Base-by-base conservation (phyloP, 2,329 filamentous ascomycete species). In the Exophiala sp. region DNA sequence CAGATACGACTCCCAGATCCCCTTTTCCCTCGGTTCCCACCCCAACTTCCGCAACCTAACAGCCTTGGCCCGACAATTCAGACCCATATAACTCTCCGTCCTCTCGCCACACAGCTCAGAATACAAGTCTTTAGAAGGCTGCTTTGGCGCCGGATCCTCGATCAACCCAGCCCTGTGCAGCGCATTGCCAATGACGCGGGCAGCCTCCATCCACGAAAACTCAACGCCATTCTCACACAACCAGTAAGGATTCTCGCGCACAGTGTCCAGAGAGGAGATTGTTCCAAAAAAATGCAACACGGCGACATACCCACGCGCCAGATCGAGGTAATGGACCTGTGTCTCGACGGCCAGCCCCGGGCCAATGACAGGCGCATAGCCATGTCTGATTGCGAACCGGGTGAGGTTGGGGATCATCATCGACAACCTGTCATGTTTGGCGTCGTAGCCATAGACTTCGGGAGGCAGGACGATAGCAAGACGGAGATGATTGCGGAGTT, bases 341-440 rank as follows among this genome's bases (percentile, higher is more conserved):
- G 65, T 67, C 63, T 68, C 65, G 7, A 76, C 65, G 0, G 66
- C 54, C 6, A 66, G 54, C 1, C 74, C 74, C 8, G 66, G 63
- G 1, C 73, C 74, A 1, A 74, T 63, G 46, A 73, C 64, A 1
- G 70, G 70, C 0, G 70, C 66, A 48, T 66, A 74, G 11, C 71
- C 72, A 54, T 75, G 68, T 58, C 74, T 75, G 39, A 76, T 53
- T 0, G 73, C 72, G 53, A 71, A 76, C 10, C 73, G 67, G 2
- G 68, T 67, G 45, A 76, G 63, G 3, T 66, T 73, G 2, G 73
- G 73, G 22, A 76, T 59, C 53, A 74, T 71, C 44, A 76, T 75
- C 0, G 72, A 68, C 3, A 75, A 63, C 0, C 73, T 64, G 2
- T 60, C 59, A 53, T 73, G 65, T 10, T 53, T 53, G 1, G 60